These are phyloP conservation scores for Xylaria hypoxylon DNA, from an alignment of 2,329 filamentous ascomycete genomes.

Conservation along the genomic window DNA sequence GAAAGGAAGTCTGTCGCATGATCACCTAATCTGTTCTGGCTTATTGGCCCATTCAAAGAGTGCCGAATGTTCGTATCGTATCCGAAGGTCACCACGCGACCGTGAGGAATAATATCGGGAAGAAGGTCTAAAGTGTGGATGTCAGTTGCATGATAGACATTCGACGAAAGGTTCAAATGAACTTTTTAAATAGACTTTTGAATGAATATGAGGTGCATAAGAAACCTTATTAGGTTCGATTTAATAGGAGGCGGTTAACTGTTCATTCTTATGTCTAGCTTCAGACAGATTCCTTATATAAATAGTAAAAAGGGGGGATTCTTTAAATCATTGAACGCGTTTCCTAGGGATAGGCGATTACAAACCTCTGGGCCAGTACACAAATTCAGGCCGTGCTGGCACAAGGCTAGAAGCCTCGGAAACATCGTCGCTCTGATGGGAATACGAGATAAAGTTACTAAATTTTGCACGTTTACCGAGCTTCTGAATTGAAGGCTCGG, in stretches of 20 bases:
- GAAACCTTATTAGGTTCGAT: no score
- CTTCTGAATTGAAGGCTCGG: neutral
- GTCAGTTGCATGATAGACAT: constrained; percentile 1
- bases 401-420: neutral
- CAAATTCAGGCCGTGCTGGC: neutral
- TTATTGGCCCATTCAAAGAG: constrained; percentile 12
- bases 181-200: no score
- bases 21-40: constrained; percentile 23
- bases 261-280: no score
- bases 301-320: neutral
- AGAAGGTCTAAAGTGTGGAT: constrained; percentile 20
- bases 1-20: constrained; percentile 29
- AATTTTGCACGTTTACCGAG: neutral
- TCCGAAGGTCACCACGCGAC: constrained; percentile 30
- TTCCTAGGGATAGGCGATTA: neutral
- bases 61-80: constrained; percentile 35
- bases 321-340: neutral
- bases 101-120: constrained; percentile 23
- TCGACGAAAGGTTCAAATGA: no score
- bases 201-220: no score
- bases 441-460: neutral
- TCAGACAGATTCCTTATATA: no score
- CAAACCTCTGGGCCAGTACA: constrained; percentile 33
- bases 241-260: no score
- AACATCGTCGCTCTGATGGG: neutral